Conservation (phyloP, 441 rosid genomes). For the Raphanus hybrid region DNA sequence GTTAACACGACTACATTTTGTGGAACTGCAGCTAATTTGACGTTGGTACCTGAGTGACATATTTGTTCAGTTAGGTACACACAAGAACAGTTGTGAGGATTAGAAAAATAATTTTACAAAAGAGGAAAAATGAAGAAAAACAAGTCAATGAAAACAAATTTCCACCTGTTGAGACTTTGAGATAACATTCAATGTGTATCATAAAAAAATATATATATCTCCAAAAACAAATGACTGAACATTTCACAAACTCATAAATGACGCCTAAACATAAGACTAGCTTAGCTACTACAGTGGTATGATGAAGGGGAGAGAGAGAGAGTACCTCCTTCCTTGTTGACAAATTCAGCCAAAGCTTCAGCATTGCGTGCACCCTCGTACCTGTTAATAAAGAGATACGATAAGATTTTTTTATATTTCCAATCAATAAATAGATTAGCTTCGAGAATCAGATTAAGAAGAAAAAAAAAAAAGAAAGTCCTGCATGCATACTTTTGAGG, state of each 20-base stretch:
- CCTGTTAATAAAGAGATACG: conserved; percentile 45
- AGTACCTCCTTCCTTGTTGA: conserved; percentile 91
- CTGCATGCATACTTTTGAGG: conserved; percentile 69
- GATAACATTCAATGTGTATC: no score
- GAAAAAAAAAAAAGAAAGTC: no score
- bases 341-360: conserved; percentile 82
- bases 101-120: background rate
- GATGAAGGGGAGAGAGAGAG: background rate
- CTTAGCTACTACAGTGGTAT: conserved; percentile 6
- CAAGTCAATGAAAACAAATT: no score
- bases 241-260: background rate
- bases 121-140: background rate
- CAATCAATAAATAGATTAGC: background rate
- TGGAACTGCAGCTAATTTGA: conserved; percentile 76
- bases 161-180: no score
- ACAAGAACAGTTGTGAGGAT: background rate
- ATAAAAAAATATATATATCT: no score
- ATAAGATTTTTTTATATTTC: background rate
- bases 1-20: conserved; percentile 73
- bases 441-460: background rate
- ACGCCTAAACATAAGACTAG: background rate
- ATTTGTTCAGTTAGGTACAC: conserved; percentile 1
- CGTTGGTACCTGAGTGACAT: conserved; percentile 73
- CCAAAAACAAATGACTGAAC: conserved; percentile 8
- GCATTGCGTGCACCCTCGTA: conserved; percentile 86